Evolutionary conservation across 176 grass and related monocot species (phyloP).

Genomic region (Tuctoria greenei): DNA sequence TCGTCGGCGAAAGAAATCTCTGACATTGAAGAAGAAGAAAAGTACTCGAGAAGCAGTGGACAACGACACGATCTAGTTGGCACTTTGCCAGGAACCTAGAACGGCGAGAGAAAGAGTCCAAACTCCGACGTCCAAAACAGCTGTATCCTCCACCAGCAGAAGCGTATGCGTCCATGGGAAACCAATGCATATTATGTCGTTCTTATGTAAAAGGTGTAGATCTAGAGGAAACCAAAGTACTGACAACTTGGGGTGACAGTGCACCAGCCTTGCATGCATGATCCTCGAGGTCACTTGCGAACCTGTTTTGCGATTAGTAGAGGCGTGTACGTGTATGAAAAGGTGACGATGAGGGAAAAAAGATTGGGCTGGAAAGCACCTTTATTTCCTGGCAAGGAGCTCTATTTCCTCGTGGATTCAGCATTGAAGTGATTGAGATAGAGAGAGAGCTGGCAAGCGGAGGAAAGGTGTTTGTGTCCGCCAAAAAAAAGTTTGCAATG

Average conservation of each 20-base stretch:
- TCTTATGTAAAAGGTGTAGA: slow-evolving; percentile 15
- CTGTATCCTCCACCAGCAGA: background rate
- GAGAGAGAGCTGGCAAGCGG: background rate
- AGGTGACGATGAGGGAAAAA: background rate
- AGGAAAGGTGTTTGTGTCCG: background rate
- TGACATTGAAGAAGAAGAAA: background rate
- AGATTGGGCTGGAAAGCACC: background rate
- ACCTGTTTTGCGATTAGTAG: background rate
- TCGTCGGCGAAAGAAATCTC: background rate
- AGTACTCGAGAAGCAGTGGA: background rate
- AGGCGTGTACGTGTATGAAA: background rate
- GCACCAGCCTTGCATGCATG: background rate
- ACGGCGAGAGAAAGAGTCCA: slow-evolving; percentile 11
- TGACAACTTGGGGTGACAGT: background rate
- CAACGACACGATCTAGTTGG: background rate
- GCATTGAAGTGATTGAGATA: background rate
- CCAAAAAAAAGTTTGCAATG: background rate
- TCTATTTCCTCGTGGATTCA: background rate
- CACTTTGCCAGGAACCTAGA: slow-evolving; percentile 16
- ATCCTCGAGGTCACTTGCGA: background rate
- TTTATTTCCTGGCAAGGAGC: background rate
- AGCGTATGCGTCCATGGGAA: slow-evolving; percentile 1
- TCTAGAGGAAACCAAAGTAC: background rate
- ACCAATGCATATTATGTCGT: background rate
- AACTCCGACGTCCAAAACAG: background rate